Evolutionary conservation across 495 filamentous ascomycete species (phyloP).

Genomic region (Hyaloscypha variabilis): DNA sequence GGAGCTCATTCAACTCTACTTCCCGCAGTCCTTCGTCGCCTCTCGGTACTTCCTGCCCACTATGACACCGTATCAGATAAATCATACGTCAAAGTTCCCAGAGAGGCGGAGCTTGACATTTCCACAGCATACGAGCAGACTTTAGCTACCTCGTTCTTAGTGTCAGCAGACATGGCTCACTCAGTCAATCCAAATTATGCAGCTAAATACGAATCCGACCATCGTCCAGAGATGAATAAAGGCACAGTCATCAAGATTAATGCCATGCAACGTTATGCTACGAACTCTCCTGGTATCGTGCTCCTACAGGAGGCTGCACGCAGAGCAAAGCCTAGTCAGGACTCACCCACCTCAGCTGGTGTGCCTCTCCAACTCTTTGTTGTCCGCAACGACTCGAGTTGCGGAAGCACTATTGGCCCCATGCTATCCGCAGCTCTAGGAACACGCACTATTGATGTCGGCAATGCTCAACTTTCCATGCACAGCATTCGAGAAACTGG

Average conservation of each 20-base stretch:
- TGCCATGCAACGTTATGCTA: slow-evolving; percentile 94
- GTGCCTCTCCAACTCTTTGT: slow-evolving; percentile 96
- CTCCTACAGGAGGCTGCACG: slow-evolving; percentile 85
- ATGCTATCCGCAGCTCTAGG: slow-evolving; percentile 88
- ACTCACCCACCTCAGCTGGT: slow-evolving; percentile 40
- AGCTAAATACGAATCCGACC: slow-evolving; percentile 85
- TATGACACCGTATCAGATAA: slow-evolving; percentile 43
- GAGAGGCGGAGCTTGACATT: slow-evolving; percentile 51
- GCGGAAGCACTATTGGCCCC: slow-evolving; percentile 94
- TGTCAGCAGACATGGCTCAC: slow-evolving; percentile 98
- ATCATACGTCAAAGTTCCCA: slow-evolving; percentile 54
- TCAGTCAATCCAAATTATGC: slow-evolving; percentile 92
- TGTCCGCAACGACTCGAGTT: slow-evolving; percentile 91
- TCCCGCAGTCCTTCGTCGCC: slow-evolving; percentile 82
- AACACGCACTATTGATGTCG: slow-evolving; percentile 85
- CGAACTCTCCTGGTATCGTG: slow-evolving; percentile 93
- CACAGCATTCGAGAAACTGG: slow-evolving; percentile 94
- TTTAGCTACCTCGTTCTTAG: slow-evolving; percentile 86
- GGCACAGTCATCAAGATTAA: slow-evolving; percentile 97
- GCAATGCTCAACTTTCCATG: slow-evolving; percentile 96
- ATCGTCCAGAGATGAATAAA: slow-evolving; percentile 94
- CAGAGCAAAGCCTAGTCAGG: slow-evolving; percentile 47
- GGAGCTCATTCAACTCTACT: slow-evolving; percentile 92
- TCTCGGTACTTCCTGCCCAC: slow-evolving; percentile 72
- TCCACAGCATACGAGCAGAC: slow-evolving; percentile 92